Conservation (phyloP, 495 filamentous ascomycete genomes). For the Penicillium silybi region DNA sequence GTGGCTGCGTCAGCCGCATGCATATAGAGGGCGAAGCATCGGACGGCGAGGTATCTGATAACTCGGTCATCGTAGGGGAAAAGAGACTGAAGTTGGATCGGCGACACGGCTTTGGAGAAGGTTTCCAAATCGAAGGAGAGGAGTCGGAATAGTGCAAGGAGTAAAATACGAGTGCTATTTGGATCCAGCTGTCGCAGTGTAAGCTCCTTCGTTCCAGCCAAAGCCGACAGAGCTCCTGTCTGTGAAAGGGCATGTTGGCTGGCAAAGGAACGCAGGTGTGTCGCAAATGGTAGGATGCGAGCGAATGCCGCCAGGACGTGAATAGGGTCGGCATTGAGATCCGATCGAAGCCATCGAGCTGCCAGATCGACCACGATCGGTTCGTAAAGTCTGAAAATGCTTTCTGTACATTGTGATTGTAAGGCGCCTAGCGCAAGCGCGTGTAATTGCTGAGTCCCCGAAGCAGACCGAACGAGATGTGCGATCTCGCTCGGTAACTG, state of each 20-base stretch:
- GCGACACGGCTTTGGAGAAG: slow-evolving; percentile 58
- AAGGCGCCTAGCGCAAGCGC: slow-evolving; percentile 64
- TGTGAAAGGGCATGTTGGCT: slow-evolving; percentile 43
- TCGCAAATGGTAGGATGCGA: slow-evolving; percentile 72
- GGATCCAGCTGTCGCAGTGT: slow-evolving; percentile 36
- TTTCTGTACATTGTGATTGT: slow-evolving; percentile 58
- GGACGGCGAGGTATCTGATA: slow-evolving; percentile 76
- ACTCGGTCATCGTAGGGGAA: slow-evolving; percentile 56
- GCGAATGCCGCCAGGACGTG: slow-evolving; percentile 68
- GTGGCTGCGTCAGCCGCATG: slow-evolving; percentile 75
- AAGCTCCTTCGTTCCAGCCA: slow-evolving; percentile 36
- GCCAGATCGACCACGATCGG: slow-evolving; percentile 72
- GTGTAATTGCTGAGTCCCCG: slow-evolving; percentile 63
- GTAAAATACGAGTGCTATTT: slow-evolving; percentile 33
- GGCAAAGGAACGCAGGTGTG: slow-evolving; percentile 55
- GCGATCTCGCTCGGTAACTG: slow-evolving; percentile 63
- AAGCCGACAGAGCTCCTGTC: slow-evolving; percentile 36
- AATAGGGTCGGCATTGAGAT: slow-evolving; percentile 42
- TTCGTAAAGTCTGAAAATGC: slow-evolving; percentile 67
- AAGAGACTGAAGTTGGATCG: slow-evolving; percentile 62
- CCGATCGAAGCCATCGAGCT: slow-evolving; percentile 62
- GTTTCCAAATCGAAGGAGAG: slow-evolving; percentile 65
- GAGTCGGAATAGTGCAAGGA: slow-evolving; percentile 73
- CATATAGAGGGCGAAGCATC: slow-evolving; percentile 73
- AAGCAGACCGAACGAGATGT: slow-evolving; percentile 58